Evolutionary conservation across 495 filamentous ascomycete genomes (phyloP), one percentile per base, ranked within the genome.

Genomic region (Rhypophila decipiens): DNA sequence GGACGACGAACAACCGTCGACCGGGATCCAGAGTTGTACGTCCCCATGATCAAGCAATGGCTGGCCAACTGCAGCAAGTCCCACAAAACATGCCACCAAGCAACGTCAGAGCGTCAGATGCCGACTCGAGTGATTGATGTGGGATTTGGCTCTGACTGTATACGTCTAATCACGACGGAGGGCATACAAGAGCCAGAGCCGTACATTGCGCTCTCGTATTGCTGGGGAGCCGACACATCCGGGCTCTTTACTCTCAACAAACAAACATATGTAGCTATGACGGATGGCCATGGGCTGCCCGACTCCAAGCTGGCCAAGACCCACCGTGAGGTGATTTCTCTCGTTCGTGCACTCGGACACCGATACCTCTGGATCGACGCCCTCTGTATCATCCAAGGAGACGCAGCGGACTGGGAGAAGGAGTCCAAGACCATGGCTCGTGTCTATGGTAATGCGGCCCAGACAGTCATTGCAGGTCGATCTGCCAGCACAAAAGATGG

Each of bases 51-150:
- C 24, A 35, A 21, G 23, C 12, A 17, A 10, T 40, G 45, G 45
- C 19, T 48, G 19, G 11, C 31, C 18, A 39, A 48, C 36, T 41
- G 45, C 36, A 18, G 24, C 36, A 48, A 22, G 18, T 17, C n/a
- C 0, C 45, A 48, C 13, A 39, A n/a, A 27, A 24, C 37, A 39
- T 48, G 45, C 24, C 31, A 29, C 11, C 9, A 2, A 4, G 18
- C 23, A 9, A 13, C n/a, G 24, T 11, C 17, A 8, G 22, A 39
- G 5, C 24, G 20, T 12, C 7, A 7, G 27, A 48, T 48, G 45
- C 45, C 45, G 13, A 48, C 45, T 24, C 39, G 45, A 34, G 37
- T 48, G 24, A 41, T 48, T 13, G 45, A 48, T 31, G 45, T 48
- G 21, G 45, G 45, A 2, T 35, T 40, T n/a, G 10, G 10, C 24